Conservation (phyloP, 306 rosid genomes). For the Trifolium fragiferum region DNA sequence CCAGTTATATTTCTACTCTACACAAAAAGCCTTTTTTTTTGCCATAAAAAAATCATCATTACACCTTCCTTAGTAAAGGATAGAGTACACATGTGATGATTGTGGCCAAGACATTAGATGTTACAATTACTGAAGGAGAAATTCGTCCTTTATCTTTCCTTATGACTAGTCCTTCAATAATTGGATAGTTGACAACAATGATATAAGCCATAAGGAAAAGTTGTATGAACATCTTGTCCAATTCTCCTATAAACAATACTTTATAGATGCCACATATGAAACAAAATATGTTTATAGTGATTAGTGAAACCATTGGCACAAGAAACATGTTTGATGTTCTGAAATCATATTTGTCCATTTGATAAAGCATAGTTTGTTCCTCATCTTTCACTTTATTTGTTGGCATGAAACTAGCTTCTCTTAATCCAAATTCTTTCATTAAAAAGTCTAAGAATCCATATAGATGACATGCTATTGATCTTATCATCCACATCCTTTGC, state of each 20-base stretch:
- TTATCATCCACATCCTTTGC: conserved; percentile 75
- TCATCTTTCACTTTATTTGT: conserved; percentile 65
- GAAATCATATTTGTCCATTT: conserved; percentile 65
- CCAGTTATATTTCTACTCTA: not conserved
- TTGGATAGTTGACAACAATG: conserved; percentile 42
- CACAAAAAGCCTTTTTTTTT: not conserved
- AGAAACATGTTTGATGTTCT: conserved; percentile 58
- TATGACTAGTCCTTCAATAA: conserved; percentile 52
- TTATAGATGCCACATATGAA: conserved; percentile 52
- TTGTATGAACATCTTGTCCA: conserved; percentile 46
- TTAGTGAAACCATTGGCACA: conserved; percentile 57
- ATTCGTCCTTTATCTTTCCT: conserved; percentile 53
- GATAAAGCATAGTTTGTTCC: conserved; percentile 52
- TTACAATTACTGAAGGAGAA: conserved; percentile 37
- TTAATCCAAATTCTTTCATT: conserved; percentile 56
- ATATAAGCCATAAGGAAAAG: conserved; percentile 42
- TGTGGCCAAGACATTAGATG: conserved; percentile 38
- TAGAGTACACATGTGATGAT: conserved; percentile 11
- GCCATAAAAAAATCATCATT: not conserved
- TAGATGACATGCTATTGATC: conserved; percentile 48
- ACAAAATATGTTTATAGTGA: conserved; percentile 52
- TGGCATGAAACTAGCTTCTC: conserved; percentile 61
- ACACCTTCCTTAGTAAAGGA: conserved; percentile 35
- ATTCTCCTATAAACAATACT: conserved; percentile 41
- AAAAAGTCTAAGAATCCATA: conserved; percentile 63